These are phyloP conservation scores for Cicer pinnatifidum DNA, from an alignment of 306 rosid species.

Conservation along the genomic window DNA sequence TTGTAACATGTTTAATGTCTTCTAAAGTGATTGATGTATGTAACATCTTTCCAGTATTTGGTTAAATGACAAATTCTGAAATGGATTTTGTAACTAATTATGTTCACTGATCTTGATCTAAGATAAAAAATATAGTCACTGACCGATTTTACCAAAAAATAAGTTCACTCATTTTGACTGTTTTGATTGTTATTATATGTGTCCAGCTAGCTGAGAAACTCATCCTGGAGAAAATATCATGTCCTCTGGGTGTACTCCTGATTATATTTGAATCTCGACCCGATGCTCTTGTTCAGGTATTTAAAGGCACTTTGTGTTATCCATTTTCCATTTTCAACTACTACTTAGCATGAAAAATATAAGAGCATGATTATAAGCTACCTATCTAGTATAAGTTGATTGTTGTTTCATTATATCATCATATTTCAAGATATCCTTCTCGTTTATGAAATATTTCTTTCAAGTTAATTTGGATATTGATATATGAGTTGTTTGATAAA, in stretches of 20 bases:
- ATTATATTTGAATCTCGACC: slow-evolving; percentile 93
- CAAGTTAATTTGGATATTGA: slow-evolving; percentile 29
- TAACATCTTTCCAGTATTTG: slow-evolving; percentile 7
- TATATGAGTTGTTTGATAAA: slow-evolving; percentile 29
- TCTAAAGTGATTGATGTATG: slow-evolving; percentile 5
- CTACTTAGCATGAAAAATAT: slow-evolving; percentile 32
- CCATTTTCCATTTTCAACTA: slow-evolving; percentile 22
- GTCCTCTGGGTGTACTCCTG: slow-evolving; percentile 85
- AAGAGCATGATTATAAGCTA: slow-evolving; percentile 7
- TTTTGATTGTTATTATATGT: slow-evolving; percentile 46
- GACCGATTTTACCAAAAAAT: slow-evolving; percentile 12
- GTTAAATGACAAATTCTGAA: slow-evolving; percentile 19
- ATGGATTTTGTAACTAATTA: neutral
- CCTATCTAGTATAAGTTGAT: slow-evolving; percentile 13
- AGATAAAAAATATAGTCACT: slow-evolving; percentile 13
- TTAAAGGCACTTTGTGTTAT: slow-evolving; percentile 27
- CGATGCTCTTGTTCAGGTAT: slow-evolving; percentile 94
- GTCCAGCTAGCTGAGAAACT: slow-evolving; percentile 79
- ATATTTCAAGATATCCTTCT: neutral
- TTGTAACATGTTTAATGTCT: slow-evolving; percentile 1
- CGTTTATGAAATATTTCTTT: slow-evolving; percentile 5
- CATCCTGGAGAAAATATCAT: slow-evolving; percentile 66
- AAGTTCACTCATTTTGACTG: slow-evolving; percentile 30
- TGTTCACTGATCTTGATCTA: slow-evolving; percentile 20
- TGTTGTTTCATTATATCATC: slow-evolving; percentile 2